Conservation (phyloP, 352 stramenopile species). For the Thalassiosira ordinaria region DNA sequence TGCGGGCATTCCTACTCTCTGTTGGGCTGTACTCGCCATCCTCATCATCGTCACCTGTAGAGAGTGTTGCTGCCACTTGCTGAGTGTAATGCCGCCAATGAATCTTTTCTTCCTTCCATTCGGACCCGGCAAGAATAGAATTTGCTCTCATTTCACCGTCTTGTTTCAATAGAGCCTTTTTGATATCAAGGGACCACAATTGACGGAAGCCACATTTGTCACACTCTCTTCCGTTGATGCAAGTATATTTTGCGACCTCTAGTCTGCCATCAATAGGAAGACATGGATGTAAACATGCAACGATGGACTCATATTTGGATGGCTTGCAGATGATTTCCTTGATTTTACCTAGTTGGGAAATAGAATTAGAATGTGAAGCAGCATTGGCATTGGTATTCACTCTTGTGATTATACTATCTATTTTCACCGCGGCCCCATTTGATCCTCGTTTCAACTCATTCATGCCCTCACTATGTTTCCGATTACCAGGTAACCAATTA, state of each 20-base stretch:
- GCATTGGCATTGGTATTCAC: background rate
- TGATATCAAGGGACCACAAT: background rate
- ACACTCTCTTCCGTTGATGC: background rate
- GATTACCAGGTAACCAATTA: no score
- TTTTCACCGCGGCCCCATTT: background rate
- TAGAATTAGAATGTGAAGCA: background rate
- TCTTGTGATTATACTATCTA: background rate
- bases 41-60: slow-evolving; percentile 5
- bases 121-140: background rate
- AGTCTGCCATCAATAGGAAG: background rate
- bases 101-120: background rate
- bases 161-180: background rate
- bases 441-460: background rate
- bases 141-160: background rate
- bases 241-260: background rate
- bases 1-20: background rate
- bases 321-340: slow-evolving; percentile 8
- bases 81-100: background rate
- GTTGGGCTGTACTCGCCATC: slow-evolving; percentile 8
- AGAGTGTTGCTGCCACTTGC: background rate
- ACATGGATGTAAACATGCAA: slow-evolving; percentile 7
- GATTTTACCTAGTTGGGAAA: background rate
- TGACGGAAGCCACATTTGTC: background rate
- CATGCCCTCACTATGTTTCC: slow-evolving; percentile 16
- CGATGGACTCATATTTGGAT: slow-evolving; percentile 2